These are phyloP conservation scores for Candida broadrunensis DNA, from an alignment of 805 yeast genomes.

Conservation along the genomic window DNA sequence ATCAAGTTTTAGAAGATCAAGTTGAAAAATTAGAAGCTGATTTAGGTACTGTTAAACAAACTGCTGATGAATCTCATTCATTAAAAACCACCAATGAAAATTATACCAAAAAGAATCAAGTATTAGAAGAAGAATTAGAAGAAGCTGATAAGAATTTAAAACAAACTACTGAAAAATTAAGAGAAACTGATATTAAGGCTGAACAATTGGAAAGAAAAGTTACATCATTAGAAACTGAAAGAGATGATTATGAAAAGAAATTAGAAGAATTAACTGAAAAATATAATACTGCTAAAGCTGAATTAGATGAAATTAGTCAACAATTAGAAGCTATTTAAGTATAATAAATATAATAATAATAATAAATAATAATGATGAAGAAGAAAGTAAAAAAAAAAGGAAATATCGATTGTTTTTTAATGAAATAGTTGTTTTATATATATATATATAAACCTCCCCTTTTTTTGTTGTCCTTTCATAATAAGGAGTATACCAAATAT, in stretches of 20 bases:
- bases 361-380: too few relatives aligned
- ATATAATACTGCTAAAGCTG: slow-evolving; percentile 82
- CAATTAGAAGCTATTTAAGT: slow-evolving; percentile 77
- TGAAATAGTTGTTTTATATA: too few relatives aligned
- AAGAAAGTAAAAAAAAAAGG: too few relatives aligned
- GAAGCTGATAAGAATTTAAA: slow-evolving; percentile 85
- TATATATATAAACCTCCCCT: too few relatives aligned
- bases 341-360: neutral
- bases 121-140: slow-evolving; percentile 89
- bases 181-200: slow-evolving; percentile 93
- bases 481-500: too few relatives aligned
- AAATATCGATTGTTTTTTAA: too few relatives aligned
- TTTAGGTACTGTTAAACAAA: slow-evolving; percentile 72
- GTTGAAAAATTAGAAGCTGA: slow-evolving; percentile 76
- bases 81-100: slow-evolving; percentile 88
- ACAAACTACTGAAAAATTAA: slow-evolving; percentile 89
- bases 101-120: slow-evolving; percentile 83
- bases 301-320: slow-evolving; percentile 93
- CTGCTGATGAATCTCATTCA: slow-evolving; percentile 87
- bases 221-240: slow-evolving; percentile 86
- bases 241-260: slow-evolving; percentile 86
- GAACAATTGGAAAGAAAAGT: slow-evolving; percentile 96
- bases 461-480: too few relatives aligned
- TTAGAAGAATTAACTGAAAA: slow-evolving; percentile 83
- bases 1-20: slow-evolving; percentile 79